Evolutionary conservation across 495 filamentous ascomycete genomes (phyloP).

Genomic region (Trichoderma orchidacearum): DNA sequence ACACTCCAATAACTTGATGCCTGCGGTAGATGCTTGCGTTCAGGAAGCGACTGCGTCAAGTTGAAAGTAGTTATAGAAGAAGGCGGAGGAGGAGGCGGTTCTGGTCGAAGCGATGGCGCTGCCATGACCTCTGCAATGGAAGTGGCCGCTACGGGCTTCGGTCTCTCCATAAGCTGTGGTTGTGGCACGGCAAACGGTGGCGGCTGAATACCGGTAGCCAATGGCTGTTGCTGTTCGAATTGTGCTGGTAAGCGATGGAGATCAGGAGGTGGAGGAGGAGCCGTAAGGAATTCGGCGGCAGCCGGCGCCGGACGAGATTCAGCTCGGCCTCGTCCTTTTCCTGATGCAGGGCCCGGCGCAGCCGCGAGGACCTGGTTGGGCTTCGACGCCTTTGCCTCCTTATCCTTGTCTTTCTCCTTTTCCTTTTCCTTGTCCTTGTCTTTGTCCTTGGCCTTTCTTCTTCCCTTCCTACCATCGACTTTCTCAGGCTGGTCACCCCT

Average conservation of each 20-base stretch:
- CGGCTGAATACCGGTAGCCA: conserved; percentile 20
- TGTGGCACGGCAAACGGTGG: conserved; percentile 21
- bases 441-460: conserved; percentile 34
- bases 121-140: conserved; percentile 34
- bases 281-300: background rate
- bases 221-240: background rate
- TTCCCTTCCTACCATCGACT: conserved; percentile 28
- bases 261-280: background rate
- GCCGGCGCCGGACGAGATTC: background rate
- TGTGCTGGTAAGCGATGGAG: background rate
- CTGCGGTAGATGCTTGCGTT: conserved; percentile 39
- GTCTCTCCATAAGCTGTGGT: conserved; percentile 17
- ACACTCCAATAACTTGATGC: conserved; percentile 98
- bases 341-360: conserved; percentile 17
- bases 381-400: conserved; percentile 26
- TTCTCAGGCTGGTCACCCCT: conserved; percentile 46
- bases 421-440: conserved; percentile 31
- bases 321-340: conserved; percentile 2
- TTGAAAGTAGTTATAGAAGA: conserved; percentile 24
- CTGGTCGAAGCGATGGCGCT: conserved; percentile 33
- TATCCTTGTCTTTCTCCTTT: conserved; percentile 15
- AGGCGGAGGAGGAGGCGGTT: conserved; percentile 25
- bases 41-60: conserved; percentile 20
- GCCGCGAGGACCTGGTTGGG: conserved; percentile 28
- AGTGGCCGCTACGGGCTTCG: conserved; percentile 13